These are phyloP conservation scores for Populus hybrid DNA, from an alignment of 441 rosid species.

Conservation along the genomic window DNA sequence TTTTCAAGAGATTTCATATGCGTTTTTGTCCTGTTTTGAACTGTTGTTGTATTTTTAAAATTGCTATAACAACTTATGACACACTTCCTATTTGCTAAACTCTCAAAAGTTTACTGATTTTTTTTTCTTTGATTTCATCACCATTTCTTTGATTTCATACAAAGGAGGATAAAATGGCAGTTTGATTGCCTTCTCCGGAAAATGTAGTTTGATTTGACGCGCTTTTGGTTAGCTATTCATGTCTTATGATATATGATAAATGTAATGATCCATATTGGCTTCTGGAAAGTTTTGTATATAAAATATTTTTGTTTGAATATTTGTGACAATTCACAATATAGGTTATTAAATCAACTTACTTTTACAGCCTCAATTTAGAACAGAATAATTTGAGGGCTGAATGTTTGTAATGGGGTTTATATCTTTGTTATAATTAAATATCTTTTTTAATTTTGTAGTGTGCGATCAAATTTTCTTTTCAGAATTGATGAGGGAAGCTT, in stretches of 20 bases:
- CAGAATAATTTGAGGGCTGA: not conserved
- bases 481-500: constrained; percentile 81
- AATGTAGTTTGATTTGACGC: not conserved
- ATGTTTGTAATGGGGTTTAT: not conserved
- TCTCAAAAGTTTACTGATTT: not conserved
- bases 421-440: not conserved
- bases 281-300: not conserved
- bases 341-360: not conserved
- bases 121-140: too few relatives aligned
- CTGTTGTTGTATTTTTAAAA: not conserved
- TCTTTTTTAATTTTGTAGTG: constrained; percentile 34
- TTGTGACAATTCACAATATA: not conserved
- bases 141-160: too few relatives aligned
- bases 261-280: not conserved
- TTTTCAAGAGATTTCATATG: not conserved
- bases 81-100: not conserved
- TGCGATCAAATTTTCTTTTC: constrained; percentile 80
- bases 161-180: not conserved
- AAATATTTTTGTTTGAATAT: not conserved
- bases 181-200: not conserved
- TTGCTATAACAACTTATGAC: not conserved
- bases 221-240: not conserved
- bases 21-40: not conserved
- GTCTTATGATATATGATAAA: not conserved
- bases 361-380: not conserved